Evolutionary conservation across 2,329 filamentous ascomycete genomes (phyloP).

Genomic region (Colletotrichum filicis): DNA sequence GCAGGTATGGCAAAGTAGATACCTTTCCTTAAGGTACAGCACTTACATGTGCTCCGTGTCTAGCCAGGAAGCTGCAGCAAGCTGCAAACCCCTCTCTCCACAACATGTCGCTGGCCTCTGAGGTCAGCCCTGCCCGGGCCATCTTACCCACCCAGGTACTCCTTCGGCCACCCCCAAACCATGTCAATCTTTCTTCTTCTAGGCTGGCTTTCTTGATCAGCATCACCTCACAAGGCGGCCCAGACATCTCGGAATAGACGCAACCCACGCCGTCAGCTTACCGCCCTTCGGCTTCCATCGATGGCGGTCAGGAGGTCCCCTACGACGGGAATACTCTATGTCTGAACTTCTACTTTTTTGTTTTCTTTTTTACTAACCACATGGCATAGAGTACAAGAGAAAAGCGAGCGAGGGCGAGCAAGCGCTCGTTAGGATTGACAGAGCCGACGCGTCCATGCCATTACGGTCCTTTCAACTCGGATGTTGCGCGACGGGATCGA

Average conservation of each 20-base stretch:
- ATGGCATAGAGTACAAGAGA: background rate
- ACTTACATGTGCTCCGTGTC: too few species aligned
- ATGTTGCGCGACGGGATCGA: background rate
- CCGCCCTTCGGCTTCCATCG: conserved; percentile 14
- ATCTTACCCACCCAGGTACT: too few species aligned
- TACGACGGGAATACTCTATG: too few species aligned
- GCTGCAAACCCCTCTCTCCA: too few species aligned
- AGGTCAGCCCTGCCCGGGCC: too few species aligned
- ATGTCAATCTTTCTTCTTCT: background rate
- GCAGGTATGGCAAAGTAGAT: too few species aligned
- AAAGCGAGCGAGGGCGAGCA: background rate
- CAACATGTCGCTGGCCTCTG: too few species aligned
- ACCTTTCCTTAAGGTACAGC: too few species aligned
- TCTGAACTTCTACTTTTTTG: background rate
- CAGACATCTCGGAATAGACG: background rate
- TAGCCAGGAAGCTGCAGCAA: too few species aligned
- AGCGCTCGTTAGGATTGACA: background rate
- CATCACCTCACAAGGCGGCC: background rate
- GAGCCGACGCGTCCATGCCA: background rate
- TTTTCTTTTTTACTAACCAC: background rate
- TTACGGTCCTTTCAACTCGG: background rate
- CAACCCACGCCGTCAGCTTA: conserved; percentile 25
- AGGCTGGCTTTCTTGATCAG: background rate
- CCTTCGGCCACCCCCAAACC: too few species aligned
- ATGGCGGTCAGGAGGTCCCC: background rate